Conservation (phyloP, 495 filamentous ascomycete species). For the Astrothelium subdiscretum region DNA sequence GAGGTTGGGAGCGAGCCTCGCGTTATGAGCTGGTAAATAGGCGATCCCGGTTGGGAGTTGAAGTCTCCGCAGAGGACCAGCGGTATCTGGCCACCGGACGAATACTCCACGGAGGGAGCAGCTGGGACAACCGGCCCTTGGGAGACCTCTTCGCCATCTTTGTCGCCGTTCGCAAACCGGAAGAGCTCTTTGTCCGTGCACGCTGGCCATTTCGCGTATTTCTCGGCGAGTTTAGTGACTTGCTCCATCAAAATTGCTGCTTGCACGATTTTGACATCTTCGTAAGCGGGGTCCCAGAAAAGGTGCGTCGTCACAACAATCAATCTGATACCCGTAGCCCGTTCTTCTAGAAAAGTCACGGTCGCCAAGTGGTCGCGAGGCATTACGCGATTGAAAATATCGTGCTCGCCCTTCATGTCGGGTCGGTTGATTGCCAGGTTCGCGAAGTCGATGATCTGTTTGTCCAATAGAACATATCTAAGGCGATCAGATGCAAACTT, state of each 20-base stretch:
- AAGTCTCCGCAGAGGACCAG: constrained; percentile 89
- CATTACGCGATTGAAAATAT: constrained; percentile 97
- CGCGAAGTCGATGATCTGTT: constrained; percentile 85
- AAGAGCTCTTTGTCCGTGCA: constrained; percentile 69
- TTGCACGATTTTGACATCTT: constrained; percentile 91
- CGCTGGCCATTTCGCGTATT: constrained; percentile 62
- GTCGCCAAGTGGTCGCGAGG: constrained; percentile 92
- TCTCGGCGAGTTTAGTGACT: constrained; percentile 68
- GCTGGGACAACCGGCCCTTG: constrained; percentile 39
- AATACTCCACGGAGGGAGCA: constrained; percentile 64
- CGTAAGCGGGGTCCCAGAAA: constrained; percentile 81
- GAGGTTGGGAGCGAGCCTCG: constrained; percentile 57
- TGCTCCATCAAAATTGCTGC: constrained; percentile 90
- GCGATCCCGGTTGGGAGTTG: constrained; percentile 75
- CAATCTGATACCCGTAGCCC: constrained; percentile 70
- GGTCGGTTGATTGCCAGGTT: constrained; percentile 81
- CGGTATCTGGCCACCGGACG: constrained; percentile 74
- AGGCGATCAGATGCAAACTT: neutral
- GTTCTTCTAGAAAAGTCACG: constrained; percentile 81
- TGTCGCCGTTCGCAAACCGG: constrained; percentile 49
- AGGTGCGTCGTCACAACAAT: constrained; percentile 91
- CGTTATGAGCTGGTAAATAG: constrained; percentile 78
- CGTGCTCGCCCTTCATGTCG: constrained; percentile 89
- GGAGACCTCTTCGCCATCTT: constrained; percentile 37
- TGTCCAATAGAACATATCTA: constrained; percentile 77